These are phyloP conservation scores for Russula foetens DNA, from an alignment of 768 basidiomycete genomes.

Conservation along the genomic window DNA sequence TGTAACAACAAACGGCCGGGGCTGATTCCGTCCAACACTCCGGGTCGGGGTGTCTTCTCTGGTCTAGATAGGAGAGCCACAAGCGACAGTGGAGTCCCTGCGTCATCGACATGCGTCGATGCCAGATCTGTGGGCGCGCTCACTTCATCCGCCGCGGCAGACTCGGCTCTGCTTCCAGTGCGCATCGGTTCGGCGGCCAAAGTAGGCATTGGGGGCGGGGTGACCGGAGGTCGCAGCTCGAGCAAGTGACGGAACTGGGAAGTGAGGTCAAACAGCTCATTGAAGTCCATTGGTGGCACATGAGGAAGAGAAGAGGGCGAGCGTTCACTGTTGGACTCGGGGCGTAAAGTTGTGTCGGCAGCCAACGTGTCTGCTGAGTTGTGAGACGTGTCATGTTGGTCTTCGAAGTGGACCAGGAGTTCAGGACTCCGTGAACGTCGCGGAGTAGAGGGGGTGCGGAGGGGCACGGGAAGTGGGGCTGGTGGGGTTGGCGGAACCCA, in stretches of 20 bases:
- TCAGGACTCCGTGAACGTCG: constrained; percentile 7
- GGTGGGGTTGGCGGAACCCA: constrained; percentile 14
- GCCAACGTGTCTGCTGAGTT: not conserved
- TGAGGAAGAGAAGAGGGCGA: constrained; percentile 14
- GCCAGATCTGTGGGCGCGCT: constrained; percentile 13
- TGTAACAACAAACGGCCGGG: constrained; percentile 15
- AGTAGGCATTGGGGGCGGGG: not conserved
- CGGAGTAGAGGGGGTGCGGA: constrained; percentile 9
- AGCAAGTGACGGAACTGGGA: constrained; percentile 20
- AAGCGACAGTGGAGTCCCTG: constrained; percentile 4
- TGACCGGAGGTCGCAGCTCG: constrained; percentile 15
- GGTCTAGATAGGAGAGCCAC: constrained; percentile 14
- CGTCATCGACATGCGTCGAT: constrained; percentile 7
- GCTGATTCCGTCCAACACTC: constrained; percentile 6
- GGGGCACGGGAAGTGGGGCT: constrained; percentile 8
- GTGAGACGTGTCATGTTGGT: not conserved
- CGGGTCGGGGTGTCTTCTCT: constrained; percentile 5
- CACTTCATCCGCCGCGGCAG: not conserved
- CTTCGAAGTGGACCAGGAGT: not conserved
- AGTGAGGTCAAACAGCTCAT: constrained; percentile 20
- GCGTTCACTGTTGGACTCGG: not conserved
- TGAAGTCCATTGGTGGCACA: constrained; percentile 18
- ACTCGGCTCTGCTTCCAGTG: not conserved
- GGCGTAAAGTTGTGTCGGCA: not conserved
- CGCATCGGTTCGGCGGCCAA: not conserved